Evolutionary conservation across 352 stramenopile species (phyloP).

Genomic region (Achlya hypogyna): DNA sequence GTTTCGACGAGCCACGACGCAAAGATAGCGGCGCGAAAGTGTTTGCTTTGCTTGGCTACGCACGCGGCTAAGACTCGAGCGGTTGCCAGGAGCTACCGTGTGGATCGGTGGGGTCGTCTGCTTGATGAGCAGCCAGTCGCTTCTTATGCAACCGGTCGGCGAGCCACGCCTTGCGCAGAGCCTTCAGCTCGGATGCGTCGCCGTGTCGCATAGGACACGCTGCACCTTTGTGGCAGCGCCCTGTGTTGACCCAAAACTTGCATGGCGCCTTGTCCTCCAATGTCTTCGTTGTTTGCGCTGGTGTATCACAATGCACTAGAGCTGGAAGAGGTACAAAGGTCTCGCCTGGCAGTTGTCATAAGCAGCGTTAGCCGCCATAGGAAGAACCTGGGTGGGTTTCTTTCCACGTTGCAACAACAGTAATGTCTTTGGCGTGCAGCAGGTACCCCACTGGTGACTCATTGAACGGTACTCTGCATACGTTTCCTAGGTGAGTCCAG

Average conservation of each 20-base stretch:
- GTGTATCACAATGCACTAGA: background rate
- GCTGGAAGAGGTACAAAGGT: background rate
- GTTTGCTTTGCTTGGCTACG: conserved; percentile 59
- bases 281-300: background rate
- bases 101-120: conserved; percentile 52
- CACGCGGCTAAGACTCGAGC: conserved; percentile 41
- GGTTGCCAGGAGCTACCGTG: conserved; percentile 43
- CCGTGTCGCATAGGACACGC: conserved; percentile 56
- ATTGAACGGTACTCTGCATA: background rate
- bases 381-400: conserved; percentile 32
- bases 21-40: conserved; percentile 59
- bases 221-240: conserved; percentile 52
- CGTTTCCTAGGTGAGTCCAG: background rate
- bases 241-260: conserved; percentile 83
- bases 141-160: conserved; percentile 51
- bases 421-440: conserved; percentile 43
- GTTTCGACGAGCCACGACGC: conserved; percentile 66
- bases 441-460: conserved; percentile 23
- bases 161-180: conserved; percentile 46
- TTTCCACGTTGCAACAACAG: conserved; percentile 39
- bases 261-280: conserved; percentile 27
- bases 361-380: background rate
- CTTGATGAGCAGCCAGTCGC: conserved; percentile 39
- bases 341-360: background rate
- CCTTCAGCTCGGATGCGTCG: conserved; percentile 34